A percentile compares a stretch with the other conserved stretches of the same genome.
Evolutionary conservation across 148 eudicot genomes (phyloP).

Genomic region (Rhododendron griersonianum): DNA sequence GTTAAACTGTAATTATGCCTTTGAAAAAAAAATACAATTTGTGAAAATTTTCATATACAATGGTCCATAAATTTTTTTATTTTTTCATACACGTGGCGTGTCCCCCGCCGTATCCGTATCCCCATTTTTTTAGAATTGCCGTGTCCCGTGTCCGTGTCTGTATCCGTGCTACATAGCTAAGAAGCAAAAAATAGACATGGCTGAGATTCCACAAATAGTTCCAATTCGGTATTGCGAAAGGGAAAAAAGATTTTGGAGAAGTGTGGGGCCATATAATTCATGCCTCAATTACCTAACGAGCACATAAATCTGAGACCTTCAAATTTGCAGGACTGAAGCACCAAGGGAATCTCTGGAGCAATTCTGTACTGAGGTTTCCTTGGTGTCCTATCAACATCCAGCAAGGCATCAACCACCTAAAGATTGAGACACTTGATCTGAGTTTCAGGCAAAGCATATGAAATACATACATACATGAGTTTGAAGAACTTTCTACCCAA

Average conservation of each 20-base stretch:
- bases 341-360: slow-evolving; percentile 87
- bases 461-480: background rate
- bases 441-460: slow-evolving; percentile 3
- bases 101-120: no score
- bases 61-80: no score
- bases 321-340: slow-evolving; percentile 88
- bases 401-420: slow-evolving; percentile 77
- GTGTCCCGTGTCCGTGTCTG: no score
- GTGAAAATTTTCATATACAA: no score
- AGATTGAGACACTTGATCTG: slow-evolving; percentile 14
- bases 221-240: background rate
- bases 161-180: no score
- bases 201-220: background rate
- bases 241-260: background rate
- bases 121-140: no score
- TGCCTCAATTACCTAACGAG: slow-evolving; percentile 57
- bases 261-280: background rate
- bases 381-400: slow-evolving; percentile 64
- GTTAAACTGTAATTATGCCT: no score
- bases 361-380: slow-evolving; percentile 86
- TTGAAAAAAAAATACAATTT: no score
- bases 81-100: no score
- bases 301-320: slow-evolving; percentile 54
- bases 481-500: background rate
- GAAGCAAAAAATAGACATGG: background rate